Evolutionary conservation across 495 filamentous ascomycete species (phyloP), one percentile per base, ranked within the genome.

Genomic region (Neurospora hispaniola): DNA sequence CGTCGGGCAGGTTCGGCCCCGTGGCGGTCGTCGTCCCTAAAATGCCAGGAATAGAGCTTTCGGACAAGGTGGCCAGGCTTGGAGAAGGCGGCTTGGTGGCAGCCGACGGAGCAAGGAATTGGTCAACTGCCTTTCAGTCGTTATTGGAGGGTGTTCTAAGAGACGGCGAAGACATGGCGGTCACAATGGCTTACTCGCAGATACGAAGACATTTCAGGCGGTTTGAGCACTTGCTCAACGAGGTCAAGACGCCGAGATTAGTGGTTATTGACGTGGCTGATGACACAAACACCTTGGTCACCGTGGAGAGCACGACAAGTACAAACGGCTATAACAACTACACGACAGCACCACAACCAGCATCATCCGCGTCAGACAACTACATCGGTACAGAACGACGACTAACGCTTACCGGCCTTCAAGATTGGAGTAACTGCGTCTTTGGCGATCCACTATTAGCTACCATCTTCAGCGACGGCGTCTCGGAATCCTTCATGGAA

Each of bases 391-490:
- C 5, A n/a, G 27, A 46, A 35, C 16, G 41, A 11, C 12, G 72
- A 38, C 54, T 80, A 12, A 69, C 70, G 4, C 72, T 84, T 23
- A 79, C 75, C 8, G 83, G 84, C 16, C 74, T 85, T 11, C 75
- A 76, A 42, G 81, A 86, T 76, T 89, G 86, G 84, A 85, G 84
- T 43, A 84, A 85, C 71, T 84, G 82, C 70, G 72, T 90, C 12
- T 90, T 89, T 75, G 89, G 89, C 42, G 89, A 91, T 74, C 88
- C 88, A 4, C 78, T 88, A 20, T 78, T 91, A 59, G 83, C 82
- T 4, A 81, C 81, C 5, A 83, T 82, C 6, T 89, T 90, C 74
- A 78, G 77, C 66, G 82, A 82, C 14, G 77, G 80, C 23, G 82
- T 83, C 0, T 82, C 80, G 12, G 74, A 81, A 11, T 83, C 81